Evolutionary conservation across 306 rosid genomes (phyloP).

Genomic region (Senna siamea): DNA sequence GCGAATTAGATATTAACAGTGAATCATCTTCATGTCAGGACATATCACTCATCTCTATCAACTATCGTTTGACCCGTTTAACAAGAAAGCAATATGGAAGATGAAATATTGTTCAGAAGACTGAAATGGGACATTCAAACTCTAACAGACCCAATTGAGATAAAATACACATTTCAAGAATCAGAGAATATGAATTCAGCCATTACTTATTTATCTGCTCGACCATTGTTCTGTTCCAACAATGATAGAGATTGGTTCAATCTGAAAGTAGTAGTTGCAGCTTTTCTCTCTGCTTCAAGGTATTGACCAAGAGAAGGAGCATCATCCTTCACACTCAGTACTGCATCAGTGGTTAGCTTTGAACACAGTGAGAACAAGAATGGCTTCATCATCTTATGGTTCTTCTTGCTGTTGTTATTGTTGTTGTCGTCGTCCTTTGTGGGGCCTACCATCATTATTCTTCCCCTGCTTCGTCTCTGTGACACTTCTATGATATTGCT

Average conservation of each 20-base stretch:
- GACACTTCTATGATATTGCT: conserved; percentile 53
- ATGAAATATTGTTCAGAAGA: too few species aligned
- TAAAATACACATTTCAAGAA: too few species aligned
- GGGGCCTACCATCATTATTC: conserved; percentile 38
- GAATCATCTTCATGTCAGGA: too few species aligned
- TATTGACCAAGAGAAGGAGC: conserved; percentile 69
- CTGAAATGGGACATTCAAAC: too few species aligned
- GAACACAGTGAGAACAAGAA: conserved; percentile 71
- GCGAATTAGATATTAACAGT: too few species aligned
- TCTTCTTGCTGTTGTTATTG: conserved; percentile 33
- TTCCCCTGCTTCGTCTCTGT: conserved; percentile 58
- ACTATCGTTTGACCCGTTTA: too few species aligned
- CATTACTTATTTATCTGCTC: conserved; percentile 3
- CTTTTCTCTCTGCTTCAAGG: conserved; percentile 74
- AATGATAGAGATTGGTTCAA: conserved; percentile 42
- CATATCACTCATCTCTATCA: too few species aligned
- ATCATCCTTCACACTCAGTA: conserved; percentile 38
- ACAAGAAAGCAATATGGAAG: too few species aligned
- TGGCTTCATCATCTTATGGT: conserved; percentile 51
- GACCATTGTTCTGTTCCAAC: conserved; percentile 34
- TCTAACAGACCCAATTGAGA: too few species aligned
- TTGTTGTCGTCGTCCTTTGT: conserved; percentile 33
- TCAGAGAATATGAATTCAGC: background rate
- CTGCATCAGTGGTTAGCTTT: conserved; percentile 63
- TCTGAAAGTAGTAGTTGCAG: conserved; percentile 34